Evolutionary conservation across 2,329 filamentous ascomycete genomes (phyloP).

Genomic region (Elsinoe batatas): DNA sequence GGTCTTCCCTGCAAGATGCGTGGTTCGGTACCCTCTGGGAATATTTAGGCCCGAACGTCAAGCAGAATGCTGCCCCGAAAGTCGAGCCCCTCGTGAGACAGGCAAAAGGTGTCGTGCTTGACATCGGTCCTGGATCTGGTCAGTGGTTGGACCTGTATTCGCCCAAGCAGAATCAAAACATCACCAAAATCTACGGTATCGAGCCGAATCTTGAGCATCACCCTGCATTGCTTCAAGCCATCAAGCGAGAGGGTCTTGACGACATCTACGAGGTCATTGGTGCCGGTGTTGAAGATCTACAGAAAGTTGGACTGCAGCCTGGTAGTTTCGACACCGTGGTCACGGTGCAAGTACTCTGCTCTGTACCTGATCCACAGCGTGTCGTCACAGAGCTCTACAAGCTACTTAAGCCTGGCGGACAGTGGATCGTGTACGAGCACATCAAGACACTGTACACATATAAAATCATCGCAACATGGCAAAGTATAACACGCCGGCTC

Average conservation of each 20-base stretch:
- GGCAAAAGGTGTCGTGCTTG: conserved; percentile 46
- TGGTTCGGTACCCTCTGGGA: conserved; percentile 58
- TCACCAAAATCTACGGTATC: conserved; percentile 48
- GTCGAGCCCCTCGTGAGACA: conserved; percentile 48
- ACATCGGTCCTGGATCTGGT: conserved; percentile 53
- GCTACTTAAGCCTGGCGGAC: conserved; percentile 50
- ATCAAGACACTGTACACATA: conserved; percentile 33
- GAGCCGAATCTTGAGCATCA: conserved; percentile 53
- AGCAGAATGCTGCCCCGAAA: conserved; percentile 30
- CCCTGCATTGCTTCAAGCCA: conserved; percentile 35
- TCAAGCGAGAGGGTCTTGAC: conserved; percentile 44
- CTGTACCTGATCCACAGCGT: conserved; percentile 49
- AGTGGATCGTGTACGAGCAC: conserved; percentile 56
- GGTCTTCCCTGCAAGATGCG: conserved; percentile 28
- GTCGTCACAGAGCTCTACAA: conserved; percentile 48
- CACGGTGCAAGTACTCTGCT: conserved; percentile 52
- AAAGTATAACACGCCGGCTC: conserved; percentile 21
- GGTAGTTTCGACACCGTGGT: conserved; percentile 51
- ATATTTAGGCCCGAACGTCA: conserved; percentile 42
- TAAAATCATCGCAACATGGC: conserved; percentile 27
- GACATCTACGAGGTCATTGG: conserved; percentile 53
- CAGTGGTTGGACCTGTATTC: conserved; percentile 50
- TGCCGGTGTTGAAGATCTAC: conserved; percentile 51
- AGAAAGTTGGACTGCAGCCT: conserved; percentile 36
- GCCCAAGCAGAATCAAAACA: conserved; percentile 21